Evolutionary conservation across 1,139 yeast genomes (phyloP), one percentile per base, ranked within the genome.

Genomic region (Zygoascus meyerae): DNA sequence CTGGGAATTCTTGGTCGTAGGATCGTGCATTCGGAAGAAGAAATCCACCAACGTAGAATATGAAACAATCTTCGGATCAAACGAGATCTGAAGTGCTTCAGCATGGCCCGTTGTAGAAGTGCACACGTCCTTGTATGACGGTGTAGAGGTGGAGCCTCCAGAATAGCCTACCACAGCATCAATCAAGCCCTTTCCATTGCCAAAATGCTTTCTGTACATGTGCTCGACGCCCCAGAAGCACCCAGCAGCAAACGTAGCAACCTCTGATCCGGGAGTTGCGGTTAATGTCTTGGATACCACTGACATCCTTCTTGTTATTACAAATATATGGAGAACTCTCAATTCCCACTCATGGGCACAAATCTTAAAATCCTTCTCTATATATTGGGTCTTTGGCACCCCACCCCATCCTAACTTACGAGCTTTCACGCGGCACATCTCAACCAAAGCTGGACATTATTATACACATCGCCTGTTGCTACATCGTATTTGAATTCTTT

Each of bases 191-290:
- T 78, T 80, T 48, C 68, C 73, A 47, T 67, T 44, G 32, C 55
- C 64, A 51, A 79, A 84, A 53, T 84, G 75, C 61, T 84, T 84
- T 52, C 82, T 70, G 69, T 78, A 89, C 34, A 90, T 80, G 58
- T 84, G 83, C 61, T 92, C 97, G 10, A 85, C 87, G 15, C 96
- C 96, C 97, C 97, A 90, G 72, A 89, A 92, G 63, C 98, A 90
- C 2, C 73, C 73, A 2, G 70, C 72, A 21, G 69, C 71, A 31
- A 68, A 58, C 1, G 73, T 69, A 34, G 69, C 69, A 6, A 68
- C 61, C 46, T 68, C 62, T 14, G 64, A 17, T 10, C 36, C 21
- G 2, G 45, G 43, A 4, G 37, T 36, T 6, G 43, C 18, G n/a
- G 32, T 40, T 12, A 40, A 29, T 9, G 43, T 33, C 29, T 40